Percentiles rank a stretch among this genome's conserved stretches.
phyloP scores from a whole-genome alignment of 2,329 filamentous ascomycete species.

The Mycosphaerella sp. region DNA sequence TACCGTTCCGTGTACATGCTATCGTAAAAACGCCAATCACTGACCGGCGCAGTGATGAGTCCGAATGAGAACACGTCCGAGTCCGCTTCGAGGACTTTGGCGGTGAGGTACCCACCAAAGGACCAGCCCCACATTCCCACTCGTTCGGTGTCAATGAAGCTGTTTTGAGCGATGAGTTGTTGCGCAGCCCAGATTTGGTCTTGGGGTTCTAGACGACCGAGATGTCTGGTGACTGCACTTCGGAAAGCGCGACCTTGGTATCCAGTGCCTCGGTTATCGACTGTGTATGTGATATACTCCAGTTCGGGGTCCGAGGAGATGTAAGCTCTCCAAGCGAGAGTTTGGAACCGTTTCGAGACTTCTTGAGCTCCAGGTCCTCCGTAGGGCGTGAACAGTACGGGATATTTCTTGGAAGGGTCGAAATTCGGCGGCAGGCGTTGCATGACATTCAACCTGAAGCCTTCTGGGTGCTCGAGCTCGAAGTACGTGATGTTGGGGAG shows the following conservation, averaged over 20 bases:
- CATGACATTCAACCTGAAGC: constrained; percentile 58
- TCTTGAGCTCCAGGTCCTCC: constrained; percentile 60
- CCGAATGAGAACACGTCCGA: constrained; percentile 57
- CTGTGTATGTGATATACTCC: constrained; percentile 59
- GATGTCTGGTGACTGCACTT: constrained; percentile 50
- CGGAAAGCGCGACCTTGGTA: constrained; percentile 59
- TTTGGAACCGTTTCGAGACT: constrained; percentile 51
- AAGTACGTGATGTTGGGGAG: constrained; percentile 60
- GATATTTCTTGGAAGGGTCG: constrained; percentile 56
- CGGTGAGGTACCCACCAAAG: constrained; percentile 59
- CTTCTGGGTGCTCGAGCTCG: constrained; percentile 56
- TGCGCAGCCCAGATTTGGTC: constrained; percentile 64
- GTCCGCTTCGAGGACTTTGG: constrained; percentile 59
- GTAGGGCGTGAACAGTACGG: constrained; percentile 61
- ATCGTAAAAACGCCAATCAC: constrained; percentile 66
- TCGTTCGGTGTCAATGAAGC: constrained; percentile 53
- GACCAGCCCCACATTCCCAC: constrained; percentile 65
- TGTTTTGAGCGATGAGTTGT: constrained; percentile 45
- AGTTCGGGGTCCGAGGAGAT: constrained; percentile 61
- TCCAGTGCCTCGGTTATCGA: constrained; percentile 63
- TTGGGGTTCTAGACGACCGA: constrained; percentile 57
- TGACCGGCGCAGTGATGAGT: constrained; percentile 59
- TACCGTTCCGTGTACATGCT: constrained; percentile 66
- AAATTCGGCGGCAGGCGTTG: constrained; percentile 61
- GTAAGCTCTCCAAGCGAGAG: constrained; percentile 56